A percentile compares a stretch with the other conserved stretches of the same genome.
phyloP scores from a whole-genome alignment of 2,329 filamentous ascomycete genomes.

The Monosporascus sp. region DNA sequence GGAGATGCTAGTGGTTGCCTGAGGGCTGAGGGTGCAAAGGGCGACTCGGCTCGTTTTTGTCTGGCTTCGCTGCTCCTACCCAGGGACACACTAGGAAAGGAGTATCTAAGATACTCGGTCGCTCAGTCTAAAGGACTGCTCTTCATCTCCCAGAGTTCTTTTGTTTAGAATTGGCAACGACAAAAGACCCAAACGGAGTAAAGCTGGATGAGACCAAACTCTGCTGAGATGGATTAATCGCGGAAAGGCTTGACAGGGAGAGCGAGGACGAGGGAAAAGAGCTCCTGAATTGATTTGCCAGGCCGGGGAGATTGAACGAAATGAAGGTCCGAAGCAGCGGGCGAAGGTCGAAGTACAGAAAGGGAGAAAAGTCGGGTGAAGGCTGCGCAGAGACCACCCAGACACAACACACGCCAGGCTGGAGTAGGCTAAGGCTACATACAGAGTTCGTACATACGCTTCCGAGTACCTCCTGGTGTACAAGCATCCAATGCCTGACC shows the following conservation, averaged over 20 bases:
- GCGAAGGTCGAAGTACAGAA: background rate
- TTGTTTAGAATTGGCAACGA: background rate
- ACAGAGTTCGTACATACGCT: too few relatives aligned
- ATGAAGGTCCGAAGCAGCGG: background rate
- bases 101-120: slow-evolving; percentile 26
- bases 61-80: slow-evolving; percentile 5
- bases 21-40: background rate
- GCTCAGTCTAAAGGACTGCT: slow-evolving; percentile 4
- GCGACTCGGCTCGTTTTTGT: background rate
- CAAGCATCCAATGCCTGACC: too few relatives aligned
- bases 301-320: background rate
- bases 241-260: too few relatives aligned
- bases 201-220: background rate
- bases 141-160: slow-evolving; percentile 3
- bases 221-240: background rate
- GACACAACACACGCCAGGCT: background rate
- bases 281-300: background rate
- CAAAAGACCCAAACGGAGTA: background rate
- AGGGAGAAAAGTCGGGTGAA: background rate
- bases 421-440: too few relatives aligned
- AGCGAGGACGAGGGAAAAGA: background rate
- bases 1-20: background rate
- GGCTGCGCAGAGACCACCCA: background rate
- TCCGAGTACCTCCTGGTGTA: too few relatives aligned
- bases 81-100: slow-evolving; percentile 6